phyloP scores from a whole-genome alignment of 495 filamentous ascomycete species.

The Stereocaulon alpinum region DNA sequence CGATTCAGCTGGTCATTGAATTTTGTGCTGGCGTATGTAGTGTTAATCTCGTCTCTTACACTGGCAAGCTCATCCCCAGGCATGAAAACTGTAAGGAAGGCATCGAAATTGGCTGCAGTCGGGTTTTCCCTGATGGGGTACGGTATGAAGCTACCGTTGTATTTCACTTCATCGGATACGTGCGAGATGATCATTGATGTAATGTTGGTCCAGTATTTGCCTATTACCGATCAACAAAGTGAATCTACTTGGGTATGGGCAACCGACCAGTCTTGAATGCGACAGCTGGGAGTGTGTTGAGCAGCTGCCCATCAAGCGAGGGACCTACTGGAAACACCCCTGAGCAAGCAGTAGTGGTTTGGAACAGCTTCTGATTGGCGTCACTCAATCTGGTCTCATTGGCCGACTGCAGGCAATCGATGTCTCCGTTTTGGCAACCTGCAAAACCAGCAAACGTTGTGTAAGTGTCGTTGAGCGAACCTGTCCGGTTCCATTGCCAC shows the following conservation, averaged over 20 bases:
- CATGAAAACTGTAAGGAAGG: not conserved
- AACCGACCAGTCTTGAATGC: not conserved
- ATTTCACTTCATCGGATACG: conserved; percentile 5
- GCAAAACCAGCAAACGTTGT: conserved; percentile 31
- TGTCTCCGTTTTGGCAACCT: conserved; percentile 30
- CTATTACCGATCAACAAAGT: not conserved
- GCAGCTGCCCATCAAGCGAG: conserved; percentile 30
- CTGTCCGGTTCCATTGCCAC: conserved; percentile 31
- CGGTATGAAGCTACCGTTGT: not conserved
- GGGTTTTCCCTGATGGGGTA: not conserved
- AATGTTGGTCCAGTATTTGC: not conserved
- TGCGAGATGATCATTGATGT: conserved; percentile 10
- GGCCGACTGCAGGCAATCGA: conserved; percentile 29
- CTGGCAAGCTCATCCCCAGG: not conserved
- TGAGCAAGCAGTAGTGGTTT: not conserved
- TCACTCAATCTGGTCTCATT: conserved; percentile 11
- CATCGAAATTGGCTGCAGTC: not conserved
- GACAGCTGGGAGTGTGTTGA: conserved; percentile 21
- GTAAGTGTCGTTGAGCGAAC: conserved; percentile 28
- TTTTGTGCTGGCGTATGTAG: not conserved
- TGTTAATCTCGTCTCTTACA: not conserved
- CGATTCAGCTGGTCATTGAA: conserved; percentile 21
- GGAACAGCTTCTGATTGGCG: not conserved
- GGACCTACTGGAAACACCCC: conserved; percentile 37
- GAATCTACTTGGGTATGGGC: not conserved